Base-by-base conservation (phyloP, 495 filamentous ascomycete species). In the Hypoxylon fuscum region DNA sequence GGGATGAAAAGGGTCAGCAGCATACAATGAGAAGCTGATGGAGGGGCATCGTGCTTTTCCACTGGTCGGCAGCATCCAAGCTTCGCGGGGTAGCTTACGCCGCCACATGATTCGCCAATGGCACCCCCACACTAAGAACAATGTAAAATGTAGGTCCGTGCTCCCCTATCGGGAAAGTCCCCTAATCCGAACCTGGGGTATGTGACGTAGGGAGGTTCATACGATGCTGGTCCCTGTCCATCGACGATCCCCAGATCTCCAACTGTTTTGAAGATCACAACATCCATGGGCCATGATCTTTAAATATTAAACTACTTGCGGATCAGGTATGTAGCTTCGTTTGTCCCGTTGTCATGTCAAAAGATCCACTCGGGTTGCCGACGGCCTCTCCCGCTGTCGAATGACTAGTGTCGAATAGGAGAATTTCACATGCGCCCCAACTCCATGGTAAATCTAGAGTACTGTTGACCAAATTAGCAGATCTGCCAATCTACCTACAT, bases 51-150 rank as follows among this genome's bases (percentile, higher is more conserved):
- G 7, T 6, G 21, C 22, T 20, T 29, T 38, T 60, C 46, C 22
- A 66, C 20, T 66, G 51, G 62, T 21, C 14, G 23, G 35, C 5
- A 21, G 1, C 6, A 49, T 15, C 25, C 55, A 18, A 42, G 34
- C 14, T 61, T 56, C 21, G 56, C 51, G 62, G 62, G 56, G 62
- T 59, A 56, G 15, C 25, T 15, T 35, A 61, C 43, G 34, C 18
- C 46, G 8, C 46, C 38, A 48, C 41, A 35, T 23, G 0, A 66
- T 52, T 57, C 5, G 49, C 54, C 55, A 65, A 60, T 60, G 25
- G 18, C 18, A n/a, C 55, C 34, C 37, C 37, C 40, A 35, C 23
- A 11, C 45, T 20, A n/a, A n/a, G n/a, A n/a, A n/a, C n/a, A n/a
- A n/a, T n/a, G n/a, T n/a, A n/a, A n/a, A 15, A 18, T 11, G 20